Evolutionary conservation across 148 eudicot species (phyloP).

Genomic region (Gaultheria prostrata): DNA sequence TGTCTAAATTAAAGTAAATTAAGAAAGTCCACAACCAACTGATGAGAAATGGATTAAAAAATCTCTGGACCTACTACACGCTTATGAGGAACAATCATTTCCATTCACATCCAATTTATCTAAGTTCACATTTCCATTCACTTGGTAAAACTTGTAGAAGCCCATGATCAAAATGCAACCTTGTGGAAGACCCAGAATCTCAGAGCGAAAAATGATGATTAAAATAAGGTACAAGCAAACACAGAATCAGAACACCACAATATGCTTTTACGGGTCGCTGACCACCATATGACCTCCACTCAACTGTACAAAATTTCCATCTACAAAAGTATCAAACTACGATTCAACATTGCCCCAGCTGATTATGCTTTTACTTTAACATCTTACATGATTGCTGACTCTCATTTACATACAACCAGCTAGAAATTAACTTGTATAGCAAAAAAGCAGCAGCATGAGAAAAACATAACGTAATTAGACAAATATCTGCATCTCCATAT

Average conservation of each 20-base stretch:
- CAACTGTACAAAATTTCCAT: too few species aligned
- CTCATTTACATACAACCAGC: not conserved
- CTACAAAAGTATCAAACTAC: not conserved
- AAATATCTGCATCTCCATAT: not conserved
- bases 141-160: not conserved
- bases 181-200: too few species aligned
- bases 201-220: not conserved
- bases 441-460: not conserved
- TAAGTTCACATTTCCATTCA: not conserved
- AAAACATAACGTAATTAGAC: not conserved
- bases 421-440: not conserved
- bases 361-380: constrained; percentile 1
- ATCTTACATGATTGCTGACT: constrained; percentile 8
- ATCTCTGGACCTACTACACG: not conserved
- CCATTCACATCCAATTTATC: not conserved
- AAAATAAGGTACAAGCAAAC: constrained; percentile 1
- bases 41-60: not conserved
- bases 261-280: not conserved
- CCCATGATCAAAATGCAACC: not conserved
- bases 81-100: not conserved
- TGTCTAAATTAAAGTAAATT: not conserved
- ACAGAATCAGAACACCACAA: not conserved
- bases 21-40: not conserved
- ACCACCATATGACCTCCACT: not conserved
- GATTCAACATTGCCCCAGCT: not conserved